phyloP scores from a whole-genome alignment of 345 rosid genomes.

The Euphorbia tirucalli region DNA sequence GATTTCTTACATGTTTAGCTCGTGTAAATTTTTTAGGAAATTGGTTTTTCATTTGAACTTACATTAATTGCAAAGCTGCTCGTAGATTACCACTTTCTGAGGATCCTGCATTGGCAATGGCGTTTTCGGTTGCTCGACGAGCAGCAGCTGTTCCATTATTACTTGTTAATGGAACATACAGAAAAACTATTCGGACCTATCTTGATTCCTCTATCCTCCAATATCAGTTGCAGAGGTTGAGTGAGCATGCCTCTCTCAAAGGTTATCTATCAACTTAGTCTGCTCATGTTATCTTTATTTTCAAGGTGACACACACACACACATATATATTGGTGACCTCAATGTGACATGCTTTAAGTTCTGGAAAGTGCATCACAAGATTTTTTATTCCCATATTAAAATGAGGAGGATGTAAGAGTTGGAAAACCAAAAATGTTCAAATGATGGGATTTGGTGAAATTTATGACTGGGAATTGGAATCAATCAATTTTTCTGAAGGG shows the following conservation, averaged over 20 bases:
- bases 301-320: not conserved
- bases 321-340: not conserved
- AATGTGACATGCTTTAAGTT: not conserved
- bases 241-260: constrained; percentile 72
- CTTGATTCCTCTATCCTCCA: constrained; percentile 92
- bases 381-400: not conserved
- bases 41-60: constrained; percentile 5
- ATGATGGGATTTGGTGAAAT: not conserved
- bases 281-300: not conserved
- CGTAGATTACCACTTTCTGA: constrained; percentile 87
- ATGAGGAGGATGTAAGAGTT: not conserved
- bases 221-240: constrained; percentile 82
- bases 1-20: not conserved
- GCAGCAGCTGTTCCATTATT: constrained; percentile 95
- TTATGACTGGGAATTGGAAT: not conserved
- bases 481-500: not conserved
- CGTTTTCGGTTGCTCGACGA: constrained; percentile 91
- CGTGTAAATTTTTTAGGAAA: not conserved
- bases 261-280: constrained; percentile 44
- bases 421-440: not conserved
- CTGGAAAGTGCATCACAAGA: not conserved
- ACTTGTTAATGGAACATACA: constrained; percentile 96
- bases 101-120: constrained; percentile 99
- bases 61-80: constrained; percentile 11
- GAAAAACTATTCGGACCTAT: constrained; percentile 87